These are phyloP conservation scores for Corniculantispora saksenae DNA, from an alignment of 2,329 filamentous ascomycete genomes.

Conservation along the genomic window DNA sequence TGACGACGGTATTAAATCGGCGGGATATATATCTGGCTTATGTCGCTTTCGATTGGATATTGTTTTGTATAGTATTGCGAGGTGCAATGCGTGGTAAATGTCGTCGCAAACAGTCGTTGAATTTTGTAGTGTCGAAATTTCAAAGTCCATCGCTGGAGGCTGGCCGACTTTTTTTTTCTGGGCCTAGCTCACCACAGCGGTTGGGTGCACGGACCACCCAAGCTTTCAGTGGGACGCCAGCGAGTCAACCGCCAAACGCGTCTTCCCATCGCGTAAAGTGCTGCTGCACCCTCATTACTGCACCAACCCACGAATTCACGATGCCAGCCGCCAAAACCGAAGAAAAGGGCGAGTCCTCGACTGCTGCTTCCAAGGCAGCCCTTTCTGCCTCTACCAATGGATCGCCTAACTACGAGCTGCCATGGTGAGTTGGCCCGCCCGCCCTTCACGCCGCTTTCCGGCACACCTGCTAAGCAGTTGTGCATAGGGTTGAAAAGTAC, in stretches of 20 bases:
- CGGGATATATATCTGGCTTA: background rate
- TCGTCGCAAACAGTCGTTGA: conserved; percentile 6
- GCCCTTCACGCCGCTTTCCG: conserved; percentile 22
- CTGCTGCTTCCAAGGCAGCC: conserved; percentile 58
- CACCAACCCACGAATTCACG: conserved; percentile 24
- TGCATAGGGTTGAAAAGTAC: conserved; percentile 94
- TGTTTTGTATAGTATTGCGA: background rate
- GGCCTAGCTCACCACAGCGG: background rate
- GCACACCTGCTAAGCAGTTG: conserved; percentile 23
- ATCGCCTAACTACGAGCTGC: conserved; percentile 68
- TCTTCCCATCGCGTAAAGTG: conserved; percentile 42
- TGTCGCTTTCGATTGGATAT: conserved; percentile 5
- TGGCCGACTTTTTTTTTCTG: conserved; percentile 35
- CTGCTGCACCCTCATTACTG: conserved; percentile 24
- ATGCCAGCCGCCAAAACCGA: conserved; percentile 55
- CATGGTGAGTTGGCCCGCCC: conserved; percentile 59
- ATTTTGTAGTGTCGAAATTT: conserved; percentile 18
- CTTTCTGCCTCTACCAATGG: conserved; percentile 52
- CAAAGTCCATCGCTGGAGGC: background rate
- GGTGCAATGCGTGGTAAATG: background rate
- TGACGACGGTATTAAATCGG: conserved; percentile 37
- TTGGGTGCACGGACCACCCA: conserved; percentile 31
- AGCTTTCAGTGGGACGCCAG: conserved; percentile 1
- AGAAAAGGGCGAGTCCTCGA: conserved; percentile 62
- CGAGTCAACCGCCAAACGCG: conserved; percentile 31